A percentile compares a stretch with the other conserved stretches of the same genome.
These are phyloP conservation scores for Blastocystis sp. DNA, from an alignment of 352 stramenopile species.

Conservation along the genomic window DNA sequence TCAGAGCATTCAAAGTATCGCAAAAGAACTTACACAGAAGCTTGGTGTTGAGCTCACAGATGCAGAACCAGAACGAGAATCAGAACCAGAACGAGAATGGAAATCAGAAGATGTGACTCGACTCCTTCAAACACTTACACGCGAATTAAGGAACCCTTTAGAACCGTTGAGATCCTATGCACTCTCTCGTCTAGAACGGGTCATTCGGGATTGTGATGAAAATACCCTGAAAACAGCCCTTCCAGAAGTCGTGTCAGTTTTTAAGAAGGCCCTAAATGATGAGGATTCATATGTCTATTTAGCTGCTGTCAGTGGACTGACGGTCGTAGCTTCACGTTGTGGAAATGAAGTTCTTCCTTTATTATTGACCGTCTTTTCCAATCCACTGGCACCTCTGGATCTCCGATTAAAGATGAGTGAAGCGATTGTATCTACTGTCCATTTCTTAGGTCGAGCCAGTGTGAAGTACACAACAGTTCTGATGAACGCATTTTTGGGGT, in stretches of 20 bases:
- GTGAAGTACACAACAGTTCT: not conserved
- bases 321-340: not conserved
- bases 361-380: not conserved
- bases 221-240: not conserved
- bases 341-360: not conserved
- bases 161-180: not conserved
- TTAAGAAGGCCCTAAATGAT: not conserved
- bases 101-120: no score
- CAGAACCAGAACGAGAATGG: no score
- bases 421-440: not conserved
- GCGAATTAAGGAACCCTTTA: not conserved
- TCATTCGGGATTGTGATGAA: not conserved
- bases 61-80: no score
- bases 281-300: constrained; percentile 23
- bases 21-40: no score
- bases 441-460: no score
- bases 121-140: not conserved
- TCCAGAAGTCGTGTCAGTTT: not conserved
- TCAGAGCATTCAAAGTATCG: no score
- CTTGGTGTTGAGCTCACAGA: no score
- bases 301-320: not conserved
- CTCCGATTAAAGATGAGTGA: constrained; percentile 1
- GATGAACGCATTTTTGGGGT: constrained; percentile 4
- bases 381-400: not conserved
- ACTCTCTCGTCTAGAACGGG: not conserved